Conservation (phyloP, 371 early-diverging fungal genomes). For the Lichtheimia ramosa region DNA sequence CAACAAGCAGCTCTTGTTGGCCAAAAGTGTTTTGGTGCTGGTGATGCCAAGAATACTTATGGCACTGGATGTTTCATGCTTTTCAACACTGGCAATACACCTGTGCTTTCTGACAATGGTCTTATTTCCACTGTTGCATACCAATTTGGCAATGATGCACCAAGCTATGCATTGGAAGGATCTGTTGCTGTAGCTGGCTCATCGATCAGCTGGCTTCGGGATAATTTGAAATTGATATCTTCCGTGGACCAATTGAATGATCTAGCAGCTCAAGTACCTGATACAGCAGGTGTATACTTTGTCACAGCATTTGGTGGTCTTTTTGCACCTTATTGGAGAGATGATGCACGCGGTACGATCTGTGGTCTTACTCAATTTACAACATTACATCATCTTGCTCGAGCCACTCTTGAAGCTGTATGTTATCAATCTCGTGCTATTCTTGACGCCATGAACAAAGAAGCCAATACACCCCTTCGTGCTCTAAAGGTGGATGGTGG, state of each 20-base stretch:
- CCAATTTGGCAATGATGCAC: slow-evolving; percentile 73
- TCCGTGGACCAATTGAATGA: slow-evolving; percentile 68
- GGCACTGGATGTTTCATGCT: slow-evolving; percentile 97
- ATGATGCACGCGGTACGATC: slow-evolving; percentile 86
- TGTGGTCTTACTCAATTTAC: slow-evolving; percentile 88
- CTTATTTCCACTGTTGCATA: slow-evolving; percentile 91
- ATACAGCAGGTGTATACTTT: slow-evolving; percentile 90
- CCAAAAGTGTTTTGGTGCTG: slow-evolving; percentile 84
- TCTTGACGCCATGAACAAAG: slow-evolving; percentile 87
- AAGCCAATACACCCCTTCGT: slow-evolving; percentile 64
- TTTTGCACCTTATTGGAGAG: slow-evolving; percentile 93
- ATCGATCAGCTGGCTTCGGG: slow-evolving; percentile 89
- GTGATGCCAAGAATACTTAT: slow-evolving; percentile 92
- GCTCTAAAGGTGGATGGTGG: slow-evolving; percentile 92
- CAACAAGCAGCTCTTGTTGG: slow-evolving; percentile 96
- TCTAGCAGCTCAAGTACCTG: slow-evolving; percentile 49
- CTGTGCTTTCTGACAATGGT: slow-evolving; percentile 80
- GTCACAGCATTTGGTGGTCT: slow-evolving; percentile 93
- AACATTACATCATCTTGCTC: slow-evolving; percentile 77
- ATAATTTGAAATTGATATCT: slow-evolving; percentile 79
- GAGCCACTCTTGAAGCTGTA: slow-evolving; percentile 89
- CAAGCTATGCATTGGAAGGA: slow-evolving; percentile 90
- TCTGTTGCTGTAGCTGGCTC: slow-evolving; percentile 92
- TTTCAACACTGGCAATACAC: slow-evolving; percentile 85
- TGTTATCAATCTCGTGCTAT: slow-evolving; percentile 92